Evolutionary conservation across 1,139 yeast genomes (phyloP), one percentile per base, ranked within the genome.

Genomic region (Geotrichum macrosporum): DNA sequence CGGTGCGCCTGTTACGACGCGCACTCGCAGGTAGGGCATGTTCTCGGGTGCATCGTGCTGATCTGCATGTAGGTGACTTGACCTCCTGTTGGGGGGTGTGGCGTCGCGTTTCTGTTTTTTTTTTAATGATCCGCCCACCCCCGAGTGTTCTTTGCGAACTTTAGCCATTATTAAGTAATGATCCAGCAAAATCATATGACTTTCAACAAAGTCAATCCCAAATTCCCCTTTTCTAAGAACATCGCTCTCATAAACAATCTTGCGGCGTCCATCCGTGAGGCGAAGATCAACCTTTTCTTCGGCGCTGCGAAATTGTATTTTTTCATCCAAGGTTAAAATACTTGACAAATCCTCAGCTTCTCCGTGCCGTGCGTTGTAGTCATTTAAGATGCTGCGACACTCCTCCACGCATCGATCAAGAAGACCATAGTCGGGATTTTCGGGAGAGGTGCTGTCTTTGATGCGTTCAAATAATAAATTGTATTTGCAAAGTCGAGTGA

Each of bases 81-180:
- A n/a, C n/a, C n/a, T n/a, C n/a, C n/a, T n/a, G n/a, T n/a, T n/a
- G n/a, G n/a, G n/a, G n/a, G n/a, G n/a, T n/a, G n/a, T n/a, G n/a
- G n/a, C n/a, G n/a, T n/a, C n/a, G n/a, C n/a, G n/a, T n/a, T n/a
- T n/a, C n/a, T n/a, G n/a, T n/a, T n/a, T n/a, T n/a, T n/a, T n/a
- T n/a, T n/a, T n/a, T n/a, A n/a, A n/a, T n/a, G n/a, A n/a, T n/a
- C n/a, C n/a, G n/a, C n/a, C n/a, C n/a, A n/a, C n/a, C n/a, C n/a
- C n/a, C n/a, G n/a, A n/a, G n/a, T 51, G 55, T 5, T 68, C 68
- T 32, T 67, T 68, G 5, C 64, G 55, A 12, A 59, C 54, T 47
- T 85, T 94, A 2, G 92, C 79, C 5, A 87, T 73, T 20, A 87
- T 67, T 39, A 87, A 64, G 57, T 73, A 85, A 58, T 87, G 84